phyloP scores from a whole-genome alignment of 495 filamentous ascomycete species.

The Aspergillus nidulans region DNA sequence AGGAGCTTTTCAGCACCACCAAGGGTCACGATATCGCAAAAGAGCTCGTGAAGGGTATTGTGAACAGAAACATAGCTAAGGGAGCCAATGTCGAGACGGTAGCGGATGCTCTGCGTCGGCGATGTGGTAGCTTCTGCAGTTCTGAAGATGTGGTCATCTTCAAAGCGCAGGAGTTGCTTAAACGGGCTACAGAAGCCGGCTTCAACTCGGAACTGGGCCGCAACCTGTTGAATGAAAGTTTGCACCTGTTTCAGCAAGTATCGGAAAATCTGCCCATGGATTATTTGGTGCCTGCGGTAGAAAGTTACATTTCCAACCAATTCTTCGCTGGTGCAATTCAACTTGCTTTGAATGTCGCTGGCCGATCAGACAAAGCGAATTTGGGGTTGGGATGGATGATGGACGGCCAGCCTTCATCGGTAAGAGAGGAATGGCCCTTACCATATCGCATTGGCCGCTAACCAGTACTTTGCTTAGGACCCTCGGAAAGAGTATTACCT shows the following conservation, averaged over 20 bases:
- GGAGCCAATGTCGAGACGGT: constrained; percentile 96
- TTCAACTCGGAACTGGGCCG: constrained; percentile 72
- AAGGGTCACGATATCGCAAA: constrained; percentile 89
- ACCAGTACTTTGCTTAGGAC: constrained; percentile 50
- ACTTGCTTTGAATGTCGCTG: constrained; percentile 74
- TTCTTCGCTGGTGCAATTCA: constrained; percentile 93
- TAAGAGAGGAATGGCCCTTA: constrained; percentile 27
- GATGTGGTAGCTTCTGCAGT: constrained; percentile 95
- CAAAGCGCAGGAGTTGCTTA: constrained; percentile 92
- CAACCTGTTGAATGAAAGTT: constrained; percentile 78
- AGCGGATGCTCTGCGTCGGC: constrained; percentile 81
- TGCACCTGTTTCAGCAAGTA: constrained; percentile 83
- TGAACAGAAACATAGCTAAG: constrained; percentile 92
- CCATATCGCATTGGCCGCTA: constrained; percentile 34
- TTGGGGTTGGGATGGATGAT: constrained; percentile 71
- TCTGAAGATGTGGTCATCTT: constrained; percentile 95
- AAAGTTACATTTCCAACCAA: constrained; percentile 70
- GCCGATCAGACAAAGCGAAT: constrained; percentile 78
- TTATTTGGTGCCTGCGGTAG: constrained; percentile 70
- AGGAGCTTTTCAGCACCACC: constrained; percentile 72
- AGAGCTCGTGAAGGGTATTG: constrained; percentile 93
- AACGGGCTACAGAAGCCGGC: constrained; percentile 74
- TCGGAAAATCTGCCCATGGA: constrained; percentile 74
- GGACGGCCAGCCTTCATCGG: constrained; percentile 53
- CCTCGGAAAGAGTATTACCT: constrained; percentile 60